A percentile compares a stretch with the other conserved stretches of the same genome.
Evolutionary conservation across 1,139 yeast genomes (phyloP).

Genomic region (Eremothecium cymbalariae): DNA sequence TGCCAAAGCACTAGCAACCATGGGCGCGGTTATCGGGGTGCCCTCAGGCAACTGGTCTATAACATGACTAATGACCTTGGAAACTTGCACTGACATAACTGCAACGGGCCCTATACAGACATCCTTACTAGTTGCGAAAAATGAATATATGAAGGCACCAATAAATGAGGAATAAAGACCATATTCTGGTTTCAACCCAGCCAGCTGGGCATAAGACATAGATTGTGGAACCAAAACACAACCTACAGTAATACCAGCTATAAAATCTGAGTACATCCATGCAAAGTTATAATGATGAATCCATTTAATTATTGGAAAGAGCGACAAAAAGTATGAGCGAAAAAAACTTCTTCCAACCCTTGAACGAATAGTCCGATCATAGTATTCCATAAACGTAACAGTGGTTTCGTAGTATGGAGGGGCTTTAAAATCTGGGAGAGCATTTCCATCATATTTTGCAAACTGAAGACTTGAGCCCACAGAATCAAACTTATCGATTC

Average conservation of each 20-base stretch:
- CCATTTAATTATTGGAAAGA: slow-evolving; percentile 80
- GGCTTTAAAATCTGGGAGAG: slow-evolving; percentile 20
- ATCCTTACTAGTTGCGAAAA: slow-evolving; percentile 92
- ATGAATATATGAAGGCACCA: slow-evolving; percentile 80
- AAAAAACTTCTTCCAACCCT: slow-evolving; percentile 14
- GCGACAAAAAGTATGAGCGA: slow-evolving; percentile 43
- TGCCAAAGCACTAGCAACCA: slow-evolving; percentile 73
- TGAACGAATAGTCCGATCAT: slow-evolving; percentile 16
- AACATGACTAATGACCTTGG: slow-evolving; percentile 66
- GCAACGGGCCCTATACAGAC: slow-evolving; percentile 97
- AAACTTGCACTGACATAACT: slow-evolving; percentile 83
- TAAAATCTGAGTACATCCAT: slow-evolving; percentile 77
- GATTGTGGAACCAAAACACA: slow-evolving; percentile 90
- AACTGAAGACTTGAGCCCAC: slow-evolving; percentile 9
- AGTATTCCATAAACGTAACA: slow-evolving; percentile 22
- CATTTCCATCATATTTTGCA: too few relatives aligned
- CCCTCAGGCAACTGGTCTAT: slow-evolving; percentile 40
- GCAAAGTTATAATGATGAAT: slow-evolving; percentile 68
- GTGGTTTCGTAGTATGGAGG: slow-evolving; percentile 21
- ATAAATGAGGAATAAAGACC: slow-evolving; percentile 90
- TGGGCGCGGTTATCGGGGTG: slow-evolving; percentile 41
- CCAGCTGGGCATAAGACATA: slow-evolving; percentile 89
- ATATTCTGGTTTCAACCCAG: slow-evolving; percentile 71
- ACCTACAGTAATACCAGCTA: slow-evolving; percentile 92
- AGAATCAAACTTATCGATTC: too few relatives aligned